Evolutionary conservation across 2,329 filamentous ascomycete species (phyloP).

Genomic region (Zasmidium cellare): DNA sequence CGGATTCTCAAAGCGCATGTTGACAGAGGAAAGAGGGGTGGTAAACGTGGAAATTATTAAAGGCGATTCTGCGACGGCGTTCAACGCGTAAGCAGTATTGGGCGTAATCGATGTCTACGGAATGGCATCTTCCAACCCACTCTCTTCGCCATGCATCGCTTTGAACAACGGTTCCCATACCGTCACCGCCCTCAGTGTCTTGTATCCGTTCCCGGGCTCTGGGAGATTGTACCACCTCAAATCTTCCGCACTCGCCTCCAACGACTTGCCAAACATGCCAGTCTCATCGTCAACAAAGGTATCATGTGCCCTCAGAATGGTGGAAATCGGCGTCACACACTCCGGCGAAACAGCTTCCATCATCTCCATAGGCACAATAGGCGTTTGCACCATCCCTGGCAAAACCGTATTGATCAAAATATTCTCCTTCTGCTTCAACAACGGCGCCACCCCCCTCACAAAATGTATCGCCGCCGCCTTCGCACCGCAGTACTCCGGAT

Average conservation of each 20-base stretch:
- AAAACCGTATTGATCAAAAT: conserved; percentile 47
- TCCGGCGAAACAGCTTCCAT: conserved; percentile 41
- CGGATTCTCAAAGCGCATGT: conserved; percentile 80
- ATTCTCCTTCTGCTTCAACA: conserved; percentile 35
- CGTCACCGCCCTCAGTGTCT: conserved; percentile 45
- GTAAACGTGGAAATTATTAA: conserved; percentile 68
- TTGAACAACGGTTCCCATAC: conserved; percentile 53
- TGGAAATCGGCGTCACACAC: conserved; percentile 41
- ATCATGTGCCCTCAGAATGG: conserved; percentile 49
- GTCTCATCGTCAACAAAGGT: conserved; percentile 48
- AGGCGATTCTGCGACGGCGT: neutral
- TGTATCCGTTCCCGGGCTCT: conserved; percentile 42
- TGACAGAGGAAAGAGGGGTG: conserved; percentile 79
- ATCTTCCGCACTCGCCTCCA: conserved; percentile 49
- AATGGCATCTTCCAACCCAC: conserved; percentile 42
- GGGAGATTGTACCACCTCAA: conserved; percentile 40
- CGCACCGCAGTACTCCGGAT: conserved; percentile 35
- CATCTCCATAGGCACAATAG: conserved; percentile 48
- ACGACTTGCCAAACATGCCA: conserved; percentile 40
- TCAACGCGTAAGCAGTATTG: too few species aligned
- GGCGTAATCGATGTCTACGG: conserved; percentile 16
- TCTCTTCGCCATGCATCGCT: conserved; percentile 46
- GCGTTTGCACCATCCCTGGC: conserved; percentile 49
- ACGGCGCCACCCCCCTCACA: conserved; percentile 40
- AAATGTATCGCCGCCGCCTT: conserved; percentile 51